Base-by-base conservation (phyloP, 441 rosid genomes). In the Aquilaria agallochum region DNA sequence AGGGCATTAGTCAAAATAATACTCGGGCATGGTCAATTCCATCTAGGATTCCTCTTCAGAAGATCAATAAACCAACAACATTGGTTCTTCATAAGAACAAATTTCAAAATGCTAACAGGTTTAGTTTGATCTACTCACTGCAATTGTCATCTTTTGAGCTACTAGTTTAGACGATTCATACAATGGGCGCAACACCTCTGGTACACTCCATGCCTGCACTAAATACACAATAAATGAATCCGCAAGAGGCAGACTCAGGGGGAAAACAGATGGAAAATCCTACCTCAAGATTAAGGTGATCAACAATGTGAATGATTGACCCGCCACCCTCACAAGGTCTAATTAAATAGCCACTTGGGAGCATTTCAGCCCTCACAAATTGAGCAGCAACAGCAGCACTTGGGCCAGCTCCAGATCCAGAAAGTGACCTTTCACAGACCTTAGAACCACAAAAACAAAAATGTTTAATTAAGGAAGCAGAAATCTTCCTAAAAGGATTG, bases 251-350 rank as follows among this genome's bases (percentile, higher is more conserved):
- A 34, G 55, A 10, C 5, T 31, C 53, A 12, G 13, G 9, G 9
- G 55, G 15, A 0, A 11, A 44, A 46, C 20, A 27, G 30, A 2
- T 51, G 34, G 8, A 40, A 40, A 70, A 47, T 31, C 68, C 5
- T 66, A 95, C 99, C 93, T 92, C 97, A 12, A 90, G 94, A 78
- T 92, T 86, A 53, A 95, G 78, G 67, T 95, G 98, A 76, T 95
- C 99, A 0, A 95, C 99, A 40, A 95, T 92, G 73, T 92, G 97
- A 56, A 95, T 90, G 64, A 95, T 90, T 9, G 99, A 95, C 62
- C 99, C 99, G 48, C 99, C 99, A 68, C 98, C 99, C 7, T 95
- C 99, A 69, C 99, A 92, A 2, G 98, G 96, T 20, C 99, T 86
- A 64, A 95, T 92, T 71, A 95, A 68, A 74, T 90, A 92, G 11